These are phyloP conservation scores for Globisporangium iwayamae DNA, from an alignment of 352 stramenopile genomes.

Conservation along the genomic window DNA sequence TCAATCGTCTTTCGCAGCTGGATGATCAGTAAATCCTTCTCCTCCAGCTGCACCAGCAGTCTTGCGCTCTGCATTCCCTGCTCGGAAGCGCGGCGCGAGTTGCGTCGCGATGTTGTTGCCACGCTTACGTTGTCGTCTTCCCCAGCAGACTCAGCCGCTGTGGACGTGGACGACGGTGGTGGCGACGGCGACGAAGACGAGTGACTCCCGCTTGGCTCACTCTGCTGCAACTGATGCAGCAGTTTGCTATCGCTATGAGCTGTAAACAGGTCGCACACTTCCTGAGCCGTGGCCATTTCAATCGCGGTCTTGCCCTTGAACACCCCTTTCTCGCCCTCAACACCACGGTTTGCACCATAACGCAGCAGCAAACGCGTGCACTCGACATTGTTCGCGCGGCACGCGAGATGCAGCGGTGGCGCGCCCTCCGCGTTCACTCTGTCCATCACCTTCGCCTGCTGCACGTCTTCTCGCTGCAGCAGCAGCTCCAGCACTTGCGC, in stretches of 20 bases:
- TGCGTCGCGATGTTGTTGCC: not conserved
- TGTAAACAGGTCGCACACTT: constrained; percentile 39
- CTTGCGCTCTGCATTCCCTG: constrained; percentile 24
- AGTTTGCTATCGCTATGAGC: not conserved
- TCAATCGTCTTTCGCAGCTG: constrained; percentile 84
- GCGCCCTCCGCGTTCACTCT: constrained; percentile 62
- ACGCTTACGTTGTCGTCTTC: constrained; percentile 11
- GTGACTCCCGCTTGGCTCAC: not conserved
- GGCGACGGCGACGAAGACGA: not conserved
- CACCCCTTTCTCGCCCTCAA: constrained; percentile 40
- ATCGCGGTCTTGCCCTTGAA: constrained; percentile 52
- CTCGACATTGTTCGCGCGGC: constrained; percentile 45
- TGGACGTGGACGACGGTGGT: constrained; percentile 2
- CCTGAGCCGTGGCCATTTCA: constrained; percentile 49
- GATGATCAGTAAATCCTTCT: constrained; percentile 78
- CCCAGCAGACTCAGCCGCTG: constrained; percentile 9
- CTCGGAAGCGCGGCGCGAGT: constrained; percentile 3
- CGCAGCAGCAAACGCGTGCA: constrained; percentile 52
- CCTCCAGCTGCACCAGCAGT: constrained; percentile 66
- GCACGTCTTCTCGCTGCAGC: constrained; percentile 34
- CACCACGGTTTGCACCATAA: constrained; percentile 34
- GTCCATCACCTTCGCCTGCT: constrained; percentile 40
- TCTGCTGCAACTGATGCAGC: not conserved
- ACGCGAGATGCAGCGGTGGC: constrained; percentile 75
- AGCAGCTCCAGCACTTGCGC: constrained; percentile 46